Conservation (phyloP, 345 rosid species). For the Eucalyptus globulus region DNA sequence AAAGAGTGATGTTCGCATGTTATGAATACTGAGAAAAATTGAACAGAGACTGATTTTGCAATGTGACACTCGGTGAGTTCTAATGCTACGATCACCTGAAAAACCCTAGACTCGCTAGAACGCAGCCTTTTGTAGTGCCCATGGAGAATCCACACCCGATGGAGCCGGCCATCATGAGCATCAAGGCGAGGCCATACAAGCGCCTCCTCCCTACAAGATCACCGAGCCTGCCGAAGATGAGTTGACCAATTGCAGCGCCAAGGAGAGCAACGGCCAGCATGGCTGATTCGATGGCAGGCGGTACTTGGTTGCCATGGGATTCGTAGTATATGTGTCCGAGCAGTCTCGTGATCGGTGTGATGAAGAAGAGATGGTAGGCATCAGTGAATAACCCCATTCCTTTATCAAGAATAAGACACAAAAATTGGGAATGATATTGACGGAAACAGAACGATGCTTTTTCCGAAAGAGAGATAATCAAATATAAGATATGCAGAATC, state of each 20-base stretch:
- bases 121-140: constrained; percentile 21
- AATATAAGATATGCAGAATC: background rate
- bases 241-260: constrained; percentile 45
- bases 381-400: constrained; percentile 58
- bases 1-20: background rate
- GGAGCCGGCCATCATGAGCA: constrained; percentile 37
- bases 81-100: background rate
- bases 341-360: constrained; percentile 24
- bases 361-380: constrained; percentile 40
- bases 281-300: background rate
- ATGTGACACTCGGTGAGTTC: background rate
- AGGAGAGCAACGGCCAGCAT: constrained; percentile 27
- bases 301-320: background rate
- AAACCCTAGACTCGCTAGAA: background rate
- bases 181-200: constrained; percentile 39
- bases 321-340: constrained; percentile 21
- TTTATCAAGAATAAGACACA: background rate
- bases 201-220: constrained; percentile 35
- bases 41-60: background rate
- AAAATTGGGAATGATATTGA: background rate
- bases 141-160: constrained; percentile 48
- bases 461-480: background rate
- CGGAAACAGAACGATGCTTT: background rate
- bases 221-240: constrained; percentile 41
- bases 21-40: too few species aligned